These are phyloP conservation scores for Rubia peregrina DNA, from an alignment of 305 asterid genomes.

Conservation along the genomic window DNA sequence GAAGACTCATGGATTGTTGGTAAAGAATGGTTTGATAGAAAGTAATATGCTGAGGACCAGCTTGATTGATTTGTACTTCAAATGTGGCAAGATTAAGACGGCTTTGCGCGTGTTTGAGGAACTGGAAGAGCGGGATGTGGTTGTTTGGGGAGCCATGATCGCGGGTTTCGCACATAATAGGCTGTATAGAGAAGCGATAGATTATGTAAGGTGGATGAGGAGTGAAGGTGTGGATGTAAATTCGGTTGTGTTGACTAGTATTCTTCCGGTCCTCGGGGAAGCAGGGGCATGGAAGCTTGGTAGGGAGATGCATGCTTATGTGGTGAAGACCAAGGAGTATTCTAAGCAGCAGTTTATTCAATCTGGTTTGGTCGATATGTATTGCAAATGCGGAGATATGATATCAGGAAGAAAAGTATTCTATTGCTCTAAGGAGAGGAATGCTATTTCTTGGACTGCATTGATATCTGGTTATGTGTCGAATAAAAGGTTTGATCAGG, in stretches of 20 bases:
- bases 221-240: constrained; percentile 49
- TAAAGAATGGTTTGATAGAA: constrained; percentile 61
- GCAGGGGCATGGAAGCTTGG: constrained; percentile 49
- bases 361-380: constrained; percentile 82
- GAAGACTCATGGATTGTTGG: constrained; percentile 64
- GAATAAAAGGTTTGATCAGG: constrained; percentile 77
- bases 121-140: constrained; percentile 65
- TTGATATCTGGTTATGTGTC: constrained; percentile 67
- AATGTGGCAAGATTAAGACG: constrained; percentile 72
- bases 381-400: constrained; percentile 82
- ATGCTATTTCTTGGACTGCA: constrained; percentile 78
- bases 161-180: constrained; percentile 82
- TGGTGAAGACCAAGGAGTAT: constrained; percentile 64
- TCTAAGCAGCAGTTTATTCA: constrained; percentile 59
- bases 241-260: constrained; percentile 63
- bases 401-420: constrained; percentile 73
- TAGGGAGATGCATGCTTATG: constrained; percentile 75
- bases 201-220: constrained; percentile 56
- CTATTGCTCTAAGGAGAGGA: constrained; percentile 58
- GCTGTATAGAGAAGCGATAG: constrained; percentile 65
- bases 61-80: constrained; percentile 86
- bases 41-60: constrained; percentile 53
- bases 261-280: constrained; percentile 69
- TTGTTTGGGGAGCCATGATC: constrained; percentile 81
- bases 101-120: constrained; percentile 58